These are phyloP conservation scores for Phallus indusiatus DNA, from an alignment of 768 basidiomycete genomes.

Conservation along the genomic window DNA sequence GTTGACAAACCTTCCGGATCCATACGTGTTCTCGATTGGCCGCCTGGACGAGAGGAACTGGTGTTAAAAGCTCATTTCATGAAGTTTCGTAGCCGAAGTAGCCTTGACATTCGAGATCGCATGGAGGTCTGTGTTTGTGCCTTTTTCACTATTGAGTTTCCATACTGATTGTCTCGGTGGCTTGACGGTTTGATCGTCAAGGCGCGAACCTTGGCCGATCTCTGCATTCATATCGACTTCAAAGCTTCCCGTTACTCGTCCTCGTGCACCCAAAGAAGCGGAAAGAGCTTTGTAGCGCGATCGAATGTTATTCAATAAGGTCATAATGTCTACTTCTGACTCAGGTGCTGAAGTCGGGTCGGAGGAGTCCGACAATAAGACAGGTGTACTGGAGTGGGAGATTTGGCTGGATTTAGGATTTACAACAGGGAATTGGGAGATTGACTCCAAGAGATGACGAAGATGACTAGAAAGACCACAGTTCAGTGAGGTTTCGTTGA, in stretches of 20 bases:
- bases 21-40: background rate
- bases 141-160: background rate
- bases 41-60: background rate
- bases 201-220: background rate
- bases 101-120: background rate
- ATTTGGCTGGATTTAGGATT: slow-evolving; percentile 42
- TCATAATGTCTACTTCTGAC: slow-evolving; percentile 57
- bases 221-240: background rate
- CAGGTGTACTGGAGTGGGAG: slow-evolving; percentile 20
- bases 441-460: slow-evolving; percentile 57
- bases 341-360: background rate
- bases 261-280: slow-evolving; percentile 57
- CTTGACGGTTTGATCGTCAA: background rate
- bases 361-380: slow-evolving; percentile 19
- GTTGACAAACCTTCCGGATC: too few species aligned
- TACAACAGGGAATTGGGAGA: slow-evolving; percentile 62
- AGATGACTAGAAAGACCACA: slow-evolving; percentile 59
- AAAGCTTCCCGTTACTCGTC: background rate
- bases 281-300: slow-evolving; percentile 85
- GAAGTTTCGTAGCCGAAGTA: background rate
- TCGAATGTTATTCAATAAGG: slow-evolving; percentile 74
- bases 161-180: background rate
- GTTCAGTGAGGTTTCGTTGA: background rate
- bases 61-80: background rate
- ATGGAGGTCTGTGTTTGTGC: background rate